These are phyloP conservation scores for Fusarium abutilonis DNA, from an alignment of 2,329 filamentous ascomycete genomes.

Conservation along the genomic window DNA sequence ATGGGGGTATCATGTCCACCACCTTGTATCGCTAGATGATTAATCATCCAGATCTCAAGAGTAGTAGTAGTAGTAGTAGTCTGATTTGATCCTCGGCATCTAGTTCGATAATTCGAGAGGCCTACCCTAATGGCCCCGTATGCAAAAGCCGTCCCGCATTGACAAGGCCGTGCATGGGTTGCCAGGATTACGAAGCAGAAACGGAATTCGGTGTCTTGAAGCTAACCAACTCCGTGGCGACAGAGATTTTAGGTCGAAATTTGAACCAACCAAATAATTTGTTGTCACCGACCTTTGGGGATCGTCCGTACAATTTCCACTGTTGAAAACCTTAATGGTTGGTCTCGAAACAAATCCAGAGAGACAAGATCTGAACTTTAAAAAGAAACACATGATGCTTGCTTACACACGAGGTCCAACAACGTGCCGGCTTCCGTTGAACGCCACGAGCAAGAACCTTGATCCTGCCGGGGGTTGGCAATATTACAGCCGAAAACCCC, in stretches of 20 bases:
- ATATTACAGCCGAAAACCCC: slow-evolving; percentile 33
- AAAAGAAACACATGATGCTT: background rate
- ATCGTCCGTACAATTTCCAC: too few species aligned
- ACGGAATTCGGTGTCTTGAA: slow-evolving; percentile 19
- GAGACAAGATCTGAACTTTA: background rate
- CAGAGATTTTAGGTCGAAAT: background rate
- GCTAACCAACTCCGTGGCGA: slow-evolving; percentile 19
- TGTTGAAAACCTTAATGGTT: background rate
- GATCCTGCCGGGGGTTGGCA: slow-evolving; percentile 13
- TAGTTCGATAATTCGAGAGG: slow-evolving; percentile 25
- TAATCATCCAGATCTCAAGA: background rate
- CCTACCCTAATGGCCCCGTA: slow-evolving; percentile 12
- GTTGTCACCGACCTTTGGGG: too few species aligned
- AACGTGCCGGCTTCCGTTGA: background rate
- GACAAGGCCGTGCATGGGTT: background rate
- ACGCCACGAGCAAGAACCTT: background rate
- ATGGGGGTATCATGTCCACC: too few species aligned
- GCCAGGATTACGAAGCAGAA: slow-evolving; percentile 7
- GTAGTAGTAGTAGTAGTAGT: too few species aligned
- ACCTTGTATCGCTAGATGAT: too few species aligned
- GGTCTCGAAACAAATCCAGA: slow-evolving; percentile 1
- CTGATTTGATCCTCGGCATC: slow-evolving; percentile 12
- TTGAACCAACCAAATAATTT: slow-evolving; percentile 5
- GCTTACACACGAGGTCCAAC: background rate
- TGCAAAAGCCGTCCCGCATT: slow-evolving; percentile 10